Percentiles rank a stretch among this genome's conserved stretches.
phyloP scores from a whole-genome alignment of 1,139 yeast species.

The Candida albicans region DNA sequence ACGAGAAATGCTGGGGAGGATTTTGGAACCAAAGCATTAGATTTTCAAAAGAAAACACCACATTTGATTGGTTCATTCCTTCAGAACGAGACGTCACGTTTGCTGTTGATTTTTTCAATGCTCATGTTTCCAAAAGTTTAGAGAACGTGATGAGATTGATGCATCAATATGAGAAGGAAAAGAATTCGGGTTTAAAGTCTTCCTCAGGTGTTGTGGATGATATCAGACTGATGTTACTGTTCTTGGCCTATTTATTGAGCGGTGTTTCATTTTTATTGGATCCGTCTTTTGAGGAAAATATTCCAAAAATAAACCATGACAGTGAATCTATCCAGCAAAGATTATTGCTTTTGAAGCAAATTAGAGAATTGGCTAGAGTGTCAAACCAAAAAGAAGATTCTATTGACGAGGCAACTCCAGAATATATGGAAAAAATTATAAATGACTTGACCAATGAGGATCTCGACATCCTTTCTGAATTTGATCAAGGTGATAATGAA shows the following conservation, averaged over 20 bases:
- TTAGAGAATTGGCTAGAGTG: slow-evolving; percentile 25
- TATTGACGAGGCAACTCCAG: slow-evolving; percentile 33
- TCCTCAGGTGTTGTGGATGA: slow-evolving; percentile 43
- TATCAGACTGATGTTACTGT: slow-evolving; percentile 55
- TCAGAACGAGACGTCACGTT: slow-evolving; percentile 52
- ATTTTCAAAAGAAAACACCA: slow-evolving; percentile 42
- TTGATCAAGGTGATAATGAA: slow-evolving; percentile 16
- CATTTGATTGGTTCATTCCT: slow-evolving; percentile 79
- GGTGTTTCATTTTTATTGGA: slow-evolving; percentile 80
- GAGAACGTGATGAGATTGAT: slow-evolving; percentile 42
- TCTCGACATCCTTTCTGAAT: slow-evolving; percentile 19
- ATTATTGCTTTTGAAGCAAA: slow-evolving; percentile 31
- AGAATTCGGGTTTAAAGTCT: slow-evolving; percentile 7
- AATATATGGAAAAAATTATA: slow-evolving; percentile 38
- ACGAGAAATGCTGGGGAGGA: slow-evolving; percentile 70
- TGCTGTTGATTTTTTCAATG: slow-evolving; percentile 61
- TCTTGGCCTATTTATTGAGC: slow-evolving; percentile 61
- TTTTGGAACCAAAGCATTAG: slow-evolving; percentile 53
- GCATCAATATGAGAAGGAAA: slow-evolving; percentile 23
- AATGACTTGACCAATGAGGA: slow-evolving; percentile 35
- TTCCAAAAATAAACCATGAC: slow-evolving; percentile 37
- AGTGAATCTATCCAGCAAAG: slow-evolving; percentile 39
- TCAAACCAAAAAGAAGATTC: slow-evolving; percentile 25
- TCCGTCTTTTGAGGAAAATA: slow-evolving; percentile 55
- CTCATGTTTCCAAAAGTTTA: slow-evolving; percentile 47